Base-by-base conservation (phyloP, 495 filamentous ascomycete species). In the Aspergillus affinis region DNA sequence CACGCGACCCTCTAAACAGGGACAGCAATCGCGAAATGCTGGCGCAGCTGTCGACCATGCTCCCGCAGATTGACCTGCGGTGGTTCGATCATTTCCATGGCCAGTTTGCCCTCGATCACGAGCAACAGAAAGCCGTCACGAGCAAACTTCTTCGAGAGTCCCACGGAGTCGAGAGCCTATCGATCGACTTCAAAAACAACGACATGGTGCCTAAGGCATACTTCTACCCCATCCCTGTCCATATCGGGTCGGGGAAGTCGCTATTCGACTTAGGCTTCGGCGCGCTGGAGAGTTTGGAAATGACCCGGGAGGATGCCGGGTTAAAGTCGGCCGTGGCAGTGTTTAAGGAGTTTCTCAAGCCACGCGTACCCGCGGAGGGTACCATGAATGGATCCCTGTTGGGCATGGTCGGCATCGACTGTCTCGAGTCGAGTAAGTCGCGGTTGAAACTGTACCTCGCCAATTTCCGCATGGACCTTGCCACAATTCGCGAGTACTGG, bases 31-130 rank as follows among this genome's bases (percentile, higher is more conserved):
- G 46, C 46, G 46, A 48, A 48, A 48, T 48, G 46, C 46, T 48
- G 46, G 46, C 46, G 10, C 46, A 48, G 46, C 12, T 48, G 46
- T 3, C 12, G 10, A n/a, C 46, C 46, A 48, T 48, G 46, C 46
- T 48, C 46, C 46, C 46, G 2, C 46, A 48, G 10, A 48, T 48
- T 21, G 46, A 48, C n/a, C 46, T 48, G 46, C 46, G 46, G 46
- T 48, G 46, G 46, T 48, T 48, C 46, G 46, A 48, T 48, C 46
- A 48, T 48, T 48, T 48, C 46, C 46, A 48, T 10, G 46, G 46
- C n/a, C 46, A 48, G 12, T 48, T 48, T 10, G 46, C 46, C 7
- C 46, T 48, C 46, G 46, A 48, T 10, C 46, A 48, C 15, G 46
- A 48, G 3, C 46, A 48, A 13, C 46, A 48, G 12, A 48, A 48